Base-by-base conservation (phyloP, 2,329 filamentous ascomycete species). In the Arthrocladium fulminans region DNA sequence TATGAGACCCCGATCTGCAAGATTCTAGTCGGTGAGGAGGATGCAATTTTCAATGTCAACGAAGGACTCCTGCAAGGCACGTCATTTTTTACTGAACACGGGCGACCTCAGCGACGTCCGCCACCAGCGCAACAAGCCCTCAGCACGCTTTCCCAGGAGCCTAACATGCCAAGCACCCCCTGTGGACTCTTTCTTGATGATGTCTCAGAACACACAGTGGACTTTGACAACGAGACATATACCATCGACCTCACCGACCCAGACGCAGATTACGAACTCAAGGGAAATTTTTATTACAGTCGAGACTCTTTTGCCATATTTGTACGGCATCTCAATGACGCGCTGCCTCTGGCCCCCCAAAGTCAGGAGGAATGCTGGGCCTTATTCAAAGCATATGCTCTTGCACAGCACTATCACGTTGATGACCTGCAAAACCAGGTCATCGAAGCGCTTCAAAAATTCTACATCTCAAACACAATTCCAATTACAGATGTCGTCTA, bases 271-370 rank as follows among this genome's bases (percentile, higher is more conserved):
- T 58, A 56, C 30, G 29, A 39, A 4, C 48, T 57, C 2, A 45
- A 50, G 10, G 49, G 48, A 2, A 20, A 35, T 22, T 39, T 45
- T 10, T 44, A 50, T 23, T 52, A 51, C 43, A 44, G 48, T 5
- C 32, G 39, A 5, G 44, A 43, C 12, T 53, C 54, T 3, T 59
- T 56, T 22, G 45, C 49, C 15, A 35, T 58, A 10, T 40, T 59
- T n/a, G 53, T 56, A 15, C 49, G 51, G 12, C 54, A 39, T 19
- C 39, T 59, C 3, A 54, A 59, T 48, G 54, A 56, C 20, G 35
- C 39, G 10, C n/a, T 32, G 7, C 54, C 53, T 1, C 6, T 6
- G 3, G 22, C 25, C 8, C 52, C 51, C 3, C 3, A 13, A 0
- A 32, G 15, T n/a, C 27, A 46, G 17, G 8, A n/a, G 7, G 39